phyloP scores from a whole-genome alignment of 2,329 filamentous ascomycete genomes.

The Emergomyces orientalis region DNA sequence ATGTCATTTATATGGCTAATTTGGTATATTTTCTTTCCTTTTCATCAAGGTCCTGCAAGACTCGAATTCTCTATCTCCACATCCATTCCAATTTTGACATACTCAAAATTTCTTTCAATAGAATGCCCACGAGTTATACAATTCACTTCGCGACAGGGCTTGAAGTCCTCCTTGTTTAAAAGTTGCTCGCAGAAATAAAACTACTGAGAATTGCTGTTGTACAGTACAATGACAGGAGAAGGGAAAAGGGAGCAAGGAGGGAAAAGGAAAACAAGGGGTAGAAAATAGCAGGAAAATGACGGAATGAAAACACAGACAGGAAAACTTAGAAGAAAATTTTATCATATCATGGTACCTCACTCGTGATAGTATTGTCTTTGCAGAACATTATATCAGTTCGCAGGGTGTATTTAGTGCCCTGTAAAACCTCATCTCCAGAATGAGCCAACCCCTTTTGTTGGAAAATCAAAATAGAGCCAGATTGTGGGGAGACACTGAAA shows the following conservation, averaged over 20 bases:
- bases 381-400: conserved; percentile 49
- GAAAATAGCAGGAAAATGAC: too few species aligned
- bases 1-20: neutral
- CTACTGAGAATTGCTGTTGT: too few species aligned
- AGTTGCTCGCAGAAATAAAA: too few species aligned
- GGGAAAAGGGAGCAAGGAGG: too few species aligned
- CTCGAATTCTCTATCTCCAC: neutral
- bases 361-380: neutral
- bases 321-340: too few species aligned
- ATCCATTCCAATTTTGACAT: neutral
- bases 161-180: too few species aligned
- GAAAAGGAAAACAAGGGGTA: too few species aligned
- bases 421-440: conserved; percentile 46
- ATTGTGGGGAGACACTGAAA: conserved; percentile 41
- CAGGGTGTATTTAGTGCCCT: conserved; percentile 47
- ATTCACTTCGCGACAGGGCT: neutral
- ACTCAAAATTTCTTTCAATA: neutral
- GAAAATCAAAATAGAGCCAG: conserved; percentile 47
- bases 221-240: too few species aligned
- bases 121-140: neutral
- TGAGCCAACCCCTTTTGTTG: conserved; percentile 47
- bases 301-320: too few species aligned
- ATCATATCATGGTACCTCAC: neutral
- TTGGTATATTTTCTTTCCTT: too few species aligned
- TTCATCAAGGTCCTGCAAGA: neutral